Evolutionary conservation across 1,284 basidiomycete genomes (phyloP), one percentile per base, ranked within the genome.

Genomic region (Cutaneotrichosporon sp.): DNA sequence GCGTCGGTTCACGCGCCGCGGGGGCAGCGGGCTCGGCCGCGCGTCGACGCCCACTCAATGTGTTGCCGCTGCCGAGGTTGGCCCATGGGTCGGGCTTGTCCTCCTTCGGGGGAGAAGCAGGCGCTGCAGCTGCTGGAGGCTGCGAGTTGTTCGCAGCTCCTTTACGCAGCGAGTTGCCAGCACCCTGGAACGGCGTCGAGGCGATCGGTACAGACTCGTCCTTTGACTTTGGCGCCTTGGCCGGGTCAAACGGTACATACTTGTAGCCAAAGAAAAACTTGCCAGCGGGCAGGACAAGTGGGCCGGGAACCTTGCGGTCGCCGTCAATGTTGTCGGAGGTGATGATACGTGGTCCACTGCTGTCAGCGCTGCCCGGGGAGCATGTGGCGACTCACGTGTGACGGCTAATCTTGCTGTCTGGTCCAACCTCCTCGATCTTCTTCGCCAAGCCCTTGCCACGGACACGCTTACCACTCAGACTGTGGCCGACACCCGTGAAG

Each of bases 201-300:
- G 60, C 36, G 12, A 59, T 49, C 13, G 51, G 53, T 12, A 40
- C 55, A 3, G 40, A 56, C 37, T 60, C 65, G 4, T 48, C 66
- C 21, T 76, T 66, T 13, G 65, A 64, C 54, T 72, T 70, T 8
- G 63, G 57, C 8, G 58, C 67, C 52, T 70, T 72, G 35, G 61
- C 56, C 4, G 84, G 83, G 14, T 79, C 81, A 68, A 88, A 90
- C 0, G 85, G 77, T 3, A 83, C 76, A 45, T 88, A 81, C 52
- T 86, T 85, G 77, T 86, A 97, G 9, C 92, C 92, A 68, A 97
- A 96, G 79, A 97, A 96, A 21, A 96, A 79, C 64, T 93, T 88
- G 18, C 96, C 96, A 59, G 88, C 87, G 0, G 94, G 92, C 26
- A 99, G 78, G 62, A 88, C 87, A 44, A 99, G 80, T 1, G 90